Percentiles rank a stretch among this genome's conserved stretches.
phyloP scores from a whole-genome alignment of 129 eudicot genomes.

The Flaveria ramosissima region DNA sequence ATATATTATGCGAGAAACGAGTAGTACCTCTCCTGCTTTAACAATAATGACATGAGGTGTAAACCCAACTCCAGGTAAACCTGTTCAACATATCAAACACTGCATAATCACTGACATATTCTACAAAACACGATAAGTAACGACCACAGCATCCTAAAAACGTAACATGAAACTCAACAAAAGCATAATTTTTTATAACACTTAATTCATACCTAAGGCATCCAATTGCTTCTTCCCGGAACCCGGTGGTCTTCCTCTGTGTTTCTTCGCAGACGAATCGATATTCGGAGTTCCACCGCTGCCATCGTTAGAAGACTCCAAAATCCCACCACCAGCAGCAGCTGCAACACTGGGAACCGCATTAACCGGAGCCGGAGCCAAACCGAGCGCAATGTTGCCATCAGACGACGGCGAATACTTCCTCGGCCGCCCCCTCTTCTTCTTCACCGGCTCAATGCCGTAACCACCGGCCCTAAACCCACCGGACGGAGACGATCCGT shows the following conservation, averaged over 20 bases:
- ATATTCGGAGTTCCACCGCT: constrained; percentile 43
- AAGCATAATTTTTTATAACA: neutral
- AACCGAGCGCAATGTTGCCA: constrained; percentile 65
- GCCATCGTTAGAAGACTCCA: constrained; percentile 40
- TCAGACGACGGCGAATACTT: constrained; percentile 72
- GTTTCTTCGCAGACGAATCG: constrained; percentile 47
- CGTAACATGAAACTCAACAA: neutral
- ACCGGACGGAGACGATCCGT: constrained; percentile 50
- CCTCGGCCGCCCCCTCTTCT: constrained; percentile 79
- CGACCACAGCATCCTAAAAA: too few species aligned
- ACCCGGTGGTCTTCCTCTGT: constrained; percentile 84
- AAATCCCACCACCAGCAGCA: constrained; percentile 33
- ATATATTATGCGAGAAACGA: neutral
- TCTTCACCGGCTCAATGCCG: constrained; percentile 56
- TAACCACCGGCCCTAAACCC: constrained; percentile 46
- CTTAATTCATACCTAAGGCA: constrained; percentile 78
- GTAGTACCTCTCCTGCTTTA: constrained; percentile 73
- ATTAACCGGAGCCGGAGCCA: constrained; percentile 48
- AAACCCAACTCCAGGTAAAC: constrained; percentile 78
- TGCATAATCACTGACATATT: neutral
- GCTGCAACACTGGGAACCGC: constrained; percentile 30
- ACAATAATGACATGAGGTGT: constrained; percentile 89
- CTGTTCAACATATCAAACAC: constrained; percentile 42
- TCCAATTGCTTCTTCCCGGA: constrained; percentile 78
- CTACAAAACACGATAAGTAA: too few species aligned